A percentile compares a stretch with the other conserved stretches of the same genome.
phyloP scores from a whole-genome alignment of 1,284 basidiomycete genomes.

The Malassezia japonica region DNA sequence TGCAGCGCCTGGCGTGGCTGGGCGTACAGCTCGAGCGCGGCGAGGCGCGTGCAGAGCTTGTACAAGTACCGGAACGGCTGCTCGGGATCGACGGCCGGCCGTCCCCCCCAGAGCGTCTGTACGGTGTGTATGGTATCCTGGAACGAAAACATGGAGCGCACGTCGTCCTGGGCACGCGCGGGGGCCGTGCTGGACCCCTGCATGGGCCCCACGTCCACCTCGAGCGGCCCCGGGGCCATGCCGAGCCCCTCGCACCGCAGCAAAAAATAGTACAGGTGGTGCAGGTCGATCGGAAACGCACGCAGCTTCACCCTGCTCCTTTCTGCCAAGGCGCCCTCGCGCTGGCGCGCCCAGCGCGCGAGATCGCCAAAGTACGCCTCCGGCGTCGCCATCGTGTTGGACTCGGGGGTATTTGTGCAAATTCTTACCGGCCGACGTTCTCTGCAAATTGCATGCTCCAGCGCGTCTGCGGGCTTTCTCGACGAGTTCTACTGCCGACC shows the following conservation, averaged over 20 bases:
- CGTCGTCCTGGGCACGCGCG: slow-evolving; percentile 51
- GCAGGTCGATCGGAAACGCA: slow-evolving; percentile 60
- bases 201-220: slow-evolving; percentile 57
- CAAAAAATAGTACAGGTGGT: slow-evolving; percentile 76
- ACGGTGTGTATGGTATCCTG: slow-evolving; percentile 68
- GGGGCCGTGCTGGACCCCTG: too few relatives aligned
- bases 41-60: slow-evolving; percentile 75
- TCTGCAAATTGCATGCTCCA: slow-evolving; percentile 12
- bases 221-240: slow-evolving; percentile 64
- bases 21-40: slow-evolving; percentile 55
- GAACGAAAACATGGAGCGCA: slow-evolving; percentile 65
- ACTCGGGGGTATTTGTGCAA: slow-evolving; percentile 2
- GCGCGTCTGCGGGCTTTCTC: slow-evolving; percentile 3
- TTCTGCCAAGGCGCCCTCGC: slow-evolving; percentile 33
- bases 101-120: slow-evolving; percentile 52
- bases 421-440: slow-evolving; percentile 1
- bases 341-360: slow-evolving; percentile 28
- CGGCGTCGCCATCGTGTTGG: slow-evolving; percentile 15
- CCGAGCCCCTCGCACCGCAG: slow-evolving; percentile 73
- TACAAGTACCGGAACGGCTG: slow-evolving; percentile 68
- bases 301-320: too few relatives aligned
- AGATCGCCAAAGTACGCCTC: slow-evolving; percentile 32
- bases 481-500: neutral
- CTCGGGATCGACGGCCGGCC: slow-evolving; percentile 53
- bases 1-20: slow-evolving; percentile 58